Evolutionary conservation across 192 early-diverging fungal genomes (phyloP).

Genomic region (Ambispora gerdemannii): DNA sequence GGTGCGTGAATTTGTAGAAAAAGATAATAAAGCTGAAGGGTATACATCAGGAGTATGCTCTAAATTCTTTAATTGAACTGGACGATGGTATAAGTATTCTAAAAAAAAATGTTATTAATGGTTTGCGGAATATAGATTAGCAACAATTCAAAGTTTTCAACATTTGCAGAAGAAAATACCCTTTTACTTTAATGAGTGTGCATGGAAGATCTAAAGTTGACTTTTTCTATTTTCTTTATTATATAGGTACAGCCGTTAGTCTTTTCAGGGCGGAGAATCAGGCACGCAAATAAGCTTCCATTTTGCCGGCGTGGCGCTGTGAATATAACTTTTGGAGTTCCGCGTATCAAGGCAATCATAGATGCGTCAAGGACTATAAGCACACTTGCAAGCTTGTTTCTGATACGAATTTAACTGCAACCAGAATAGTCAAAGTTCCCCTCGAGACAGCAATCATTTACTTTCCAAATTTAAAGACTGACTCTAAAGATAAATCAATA

Average conservation of each 20-base stretch:
- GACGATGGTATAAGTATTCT: no score
- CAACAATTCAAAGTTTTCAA: slow-evolving; percentile 68
- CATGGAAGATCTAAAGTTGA: no score
- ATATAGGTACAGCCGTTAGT: slow-evolving; percentile 79
- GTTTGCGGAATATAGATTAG: slow-evolving; percentile 68
- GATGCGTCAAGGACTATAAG: slow-evolving; percentile 94
- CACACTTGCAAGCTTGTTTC: slow-evolving; percentile 73
- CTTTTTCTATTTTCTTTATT: not conserved
- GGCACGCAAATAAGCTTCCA: slow-evolving; percentile 99
- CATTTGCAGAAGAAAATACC: slow-evolving; percentile 80
- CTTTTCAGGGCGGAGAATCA: slow-evolving; percentile 98
- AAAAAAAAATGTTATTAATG: slow-evolving; percentile 39
- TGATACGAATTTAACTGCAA: slow-evolving; percentile 63
- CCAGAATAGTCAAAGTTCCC: slow-evolving; percentile 95
- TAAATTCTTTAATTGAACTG: slow-evolving; percentile 6
- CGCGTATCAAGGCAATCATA: slow-evolving; percentile 99
- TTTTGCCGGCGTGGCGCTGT: slow-evolving; percentile 98
- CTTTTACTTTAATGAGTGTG: slow-evolving; percentile 56
- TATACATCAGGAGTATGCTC: slow-evolving; percentile 41
- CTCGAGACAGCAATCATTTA: slow-evolving; percentile 73
- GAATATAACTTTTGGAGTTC: slow-evolving; percentile 99
- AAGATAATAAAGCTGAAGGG: slow-evolving; percentile 54
- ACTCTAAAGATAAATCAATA: not conserved
- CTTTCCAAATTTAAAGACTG: not conserved
- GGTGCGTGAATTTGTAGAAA: slow-evolving; percentile 56